Conservation (phyloP, 306 rosid species). For the Quercus agrifolia region DNA sequence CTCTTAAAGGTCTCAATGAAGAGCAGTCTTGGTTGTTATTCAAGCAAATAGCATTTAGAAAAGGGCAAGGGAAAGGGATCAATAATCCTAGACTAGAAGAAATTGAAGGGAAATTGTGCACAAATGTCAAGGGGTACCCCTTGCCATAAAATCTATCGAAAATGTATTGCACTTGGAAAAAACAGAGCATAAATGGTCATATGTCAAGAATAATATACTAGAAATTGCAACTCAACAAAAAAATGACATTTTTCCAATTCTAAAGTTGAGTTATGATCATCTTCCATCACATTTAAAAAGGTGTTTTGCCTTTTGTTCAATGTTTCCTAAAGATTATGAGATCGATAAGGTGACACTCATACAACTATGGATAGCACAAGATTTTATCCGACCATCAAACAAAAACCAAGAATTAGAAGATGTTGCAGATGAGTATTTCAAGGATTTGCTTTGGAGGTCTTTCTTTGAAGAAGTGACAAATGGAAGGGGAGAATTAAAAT, state of each 20-base stretch:
- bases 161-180: slow-evolving; percentile 25
- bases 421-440: too few species aligned
- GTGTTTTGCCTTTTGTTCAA: too few species aligned
- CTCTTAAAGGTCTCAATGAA: not conserved
- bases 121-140: slow-evolving; percentile 17
- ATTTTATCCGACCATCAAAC: too few species aligned
- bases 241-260: slow-evolving; percentile 29
- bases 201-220: slow-evolving; percentile 31
- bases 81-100: not conserved
- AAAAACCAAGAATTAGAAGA: too few species aligned
- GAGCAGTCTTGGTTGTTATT: slow-evolving; percentile 23
- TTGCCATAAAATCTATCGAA: slow-evolving; percentile 31
- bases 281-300: too few species aligned
- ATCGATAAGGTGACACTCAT: too few species aligned
- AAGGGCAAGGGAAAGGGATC: not conserved
- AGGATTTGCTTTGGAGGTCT: too few species aligned
- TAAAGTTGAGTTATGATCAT: not conserved
- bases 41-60: slow-evolving; percentile 19
- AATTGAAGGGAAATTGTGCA: slow-evolving; percentile 23
- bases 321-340: too few species aligned
- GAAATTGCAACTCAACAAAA: not conserved
- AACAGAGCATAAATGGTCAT: slow-evolving; percentile 28
- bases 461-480: too few species aligned
- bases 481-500: too few species aligned
- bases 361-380: too few species aligned